These are phyloP conservation scores for Kingdonia uniflora DNA, from an alignment of 164 flowering plant species.

Conservation along the genomic window DNA sequence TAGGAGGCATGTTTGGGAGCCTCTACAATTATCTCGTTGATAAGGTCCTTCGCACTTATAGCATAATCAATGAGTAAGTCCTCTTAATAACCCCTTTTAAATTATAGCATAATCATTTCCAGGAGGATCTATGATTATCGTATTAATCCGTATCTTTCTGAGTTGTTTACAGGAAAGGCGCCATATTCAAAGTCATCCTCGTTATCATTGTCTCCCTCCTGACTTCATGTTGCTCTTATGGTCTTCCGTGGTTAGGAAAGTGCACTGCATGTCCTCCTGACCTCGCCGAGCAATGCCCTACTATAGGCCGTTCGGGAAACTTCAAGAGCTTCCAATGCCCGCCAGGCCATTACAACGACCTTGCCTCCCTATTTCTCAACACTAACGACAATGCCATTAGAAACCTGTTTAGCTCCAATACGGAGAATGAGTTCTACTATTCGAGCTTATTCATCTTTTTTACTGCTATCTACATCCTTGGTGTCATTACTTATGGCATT, in stretches of 20 bases:
- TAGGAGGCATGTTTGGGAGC: constrained; percentile 88
- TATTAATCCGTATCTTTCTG: not conserved
- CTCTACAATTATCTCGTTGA: constrained; percentile 77
- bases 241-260: constrained; percentile 74
- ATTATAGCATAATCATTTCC: not conserved
- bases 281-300: constrained; percentile 50
- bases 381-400: constrained; percentile 92
- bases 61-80: constrained; percentile 74
- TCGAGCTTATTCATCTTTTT: constrained; percentile 54
- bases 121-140: too few relatives aligned
- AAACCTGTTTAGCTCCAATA: constrained; percentile 50
- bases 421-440: constrained; percentile 39
- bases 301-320: constrained; percentile 63
- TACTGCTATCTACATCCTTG: constrained; percentile 47
- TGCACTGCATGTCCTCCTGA: constrained; percentile 71
- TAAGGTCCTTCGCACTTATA: constrained; percentile 70
- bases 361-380: constrained; percentile 77
- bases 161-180: constrained; percentile 57
- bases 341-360: constrained; percentile 73
- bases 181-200: constrained; percentile 44
- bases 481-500: constrained; percentile 80
- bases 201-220: constrained; percentile 49
- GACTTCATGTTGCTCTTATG: constrained; percentile 67
- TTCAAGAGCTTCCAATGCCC: constrained; percentile 80
- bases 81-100: not conserved